Conservation (phyloP, 345 rosid species). For the Raphanus raphanistrum region DNA sequence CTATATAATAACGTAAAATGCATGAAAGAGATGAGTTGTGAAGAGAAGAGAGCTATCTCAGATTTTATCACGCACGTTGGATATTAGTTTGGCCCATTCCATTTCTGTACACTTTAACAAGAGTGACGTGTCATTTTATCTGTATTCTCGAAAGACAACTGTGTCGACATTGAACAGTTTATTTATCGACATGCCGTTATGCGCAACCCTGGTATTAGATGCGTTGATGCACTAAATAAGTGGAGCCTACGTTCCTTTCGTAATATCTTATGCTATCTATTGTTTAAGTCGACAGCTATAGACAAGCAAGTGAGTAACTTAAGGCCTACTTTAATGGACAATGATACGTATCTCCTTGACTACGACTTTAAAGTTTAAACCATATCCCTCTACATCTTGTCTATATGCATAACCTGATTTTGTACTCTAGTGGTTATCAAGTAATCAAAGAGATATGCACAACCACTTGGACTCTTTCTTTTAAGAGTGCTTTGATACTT, state of each 20-base stretch:
- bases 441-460: background rate
- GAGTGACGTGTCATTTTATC: background rate
- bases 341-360: background rate
- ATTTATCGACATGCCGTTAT: background rate
- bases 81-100: constrained; percentile 18
- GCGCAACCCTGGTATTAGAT: background rate
- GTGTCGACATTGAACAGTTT: background rate
- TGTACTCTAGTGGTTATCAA: background rate
- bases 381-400: background rate
- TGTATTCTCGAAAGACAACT: background rate
- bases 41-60: constrained; percentile 15
- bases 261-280: background rate
- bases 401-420: background rate
- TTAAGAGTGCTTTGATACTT: no score
- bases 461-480: background rate
- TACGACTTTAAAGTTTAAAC: background rate
- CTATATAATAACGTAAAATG: constrained; percentile 30
- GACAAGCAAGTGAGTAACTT: background rate
- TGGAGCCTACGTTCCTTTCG: background rate
- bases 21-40: constrained; percentile 21
- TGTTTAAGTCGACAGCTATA: background rate
- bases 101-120: background rate
- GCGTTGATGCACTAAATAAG: background rate
- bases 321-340: background rate
- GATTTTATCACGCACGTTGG: constrained; percentile 20